phyloP scores from a whole-genome alignment of 1,284 basidiomycete genomes.

The Cystobasidium slooffiae region DNA sequence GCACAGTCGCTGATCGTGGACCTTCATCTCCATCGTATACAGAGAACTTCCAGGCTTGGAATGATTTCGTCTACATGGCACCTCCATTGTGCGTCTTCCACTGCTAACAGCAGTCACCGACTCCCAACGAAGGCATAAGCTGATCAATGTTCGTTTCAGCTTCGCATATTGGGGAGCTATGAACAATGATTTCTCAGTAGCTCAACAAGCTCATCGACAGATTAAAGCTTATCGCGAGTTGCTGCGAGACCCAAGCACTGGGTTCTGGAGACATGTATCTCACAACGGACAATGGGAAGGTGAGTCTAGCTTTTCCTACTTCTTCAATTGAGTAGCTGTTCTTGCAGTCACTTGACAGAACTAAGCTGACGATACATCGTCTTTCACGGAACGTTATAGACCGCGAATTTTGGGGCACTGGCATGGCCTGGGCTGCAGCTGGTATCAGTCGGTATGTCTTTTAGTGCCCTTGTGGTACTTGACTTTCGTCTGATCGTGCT shows the following conservation, averaged over 20 bases:
- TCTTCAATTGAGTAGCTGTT: background rate
- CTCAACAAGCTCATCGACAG: conserved; percentile 76
- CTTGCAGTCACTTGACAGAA: background rate
- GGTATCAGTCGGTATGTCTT: conserved; percentile 65
- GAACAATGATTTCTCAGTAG: conserved; percentile 68
- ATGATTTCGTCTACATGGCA: conserved; percentile 65
- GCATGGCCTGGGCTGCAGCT: conserved; percentile 82
- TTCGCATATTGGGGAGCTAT: conserved; percentile 82
- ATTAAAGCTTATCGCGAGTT: conserved; percentile 72
- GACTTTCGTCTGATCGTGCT: background rate
- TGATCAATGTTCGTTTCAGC: conserved; percentile 32
- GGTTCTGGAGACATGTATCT: conserved; percentile 64
- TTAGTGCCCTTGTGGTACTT: background rate
- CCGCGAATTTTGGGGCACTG: conserved; percentile 67
- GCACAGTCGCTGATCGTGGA: background rate
- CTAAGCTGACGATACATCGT: conserved; percentile 60
- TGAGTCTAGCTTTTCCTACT: background rate
- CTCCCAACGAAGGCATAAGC: background rate
- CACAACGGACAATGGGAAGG: conserved; percentile 17
- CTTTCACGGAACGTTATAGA: conserved; percentile 62
- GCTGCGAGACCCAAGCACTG: conserved; percentile 55
- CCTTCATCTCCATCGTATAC: background rate
- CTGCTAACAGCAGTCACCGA: background rate
- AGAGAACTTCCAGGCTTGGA: conserved; percentile 54
- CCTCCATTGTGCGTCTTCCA: conserved; percentile 68